Evolutionary conservation across 306 rosid species (phyloP), one percentile per base, ranked within the genome.

Genomic region (Rosa rugosa): DNA sequence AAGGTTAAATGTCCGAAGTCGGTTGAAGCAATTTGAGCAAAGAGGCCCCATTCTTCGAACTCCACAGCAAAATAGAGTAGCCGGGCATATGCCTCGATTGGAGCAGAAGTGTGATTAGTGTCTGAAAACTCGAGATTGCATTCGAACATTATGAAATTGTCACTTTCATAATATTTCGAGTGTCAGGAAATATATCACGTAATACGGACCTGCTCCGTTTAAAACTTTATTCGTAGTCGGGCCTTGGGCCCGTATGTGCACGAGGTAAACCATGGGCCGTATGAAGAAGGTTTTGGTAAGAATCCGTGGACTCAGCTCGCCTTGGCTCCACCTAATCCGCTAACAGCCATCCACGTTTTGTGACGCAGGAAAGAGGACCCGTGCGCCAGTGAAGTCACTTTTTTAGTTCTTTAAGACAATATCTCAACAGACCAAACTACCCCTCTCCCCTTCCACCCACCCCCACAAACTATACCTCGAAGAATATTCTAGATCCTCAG

Each of bases 311-410:
- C 62, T 64, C 14, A 2, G 62, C 72, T 63, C 47, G 2, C 47
- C 71, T 20, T 0, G 79, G 72, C 72, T 76, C 79, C 79, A 64
- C 63, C 79, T 20, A 76, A 76, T 76, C 79, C 72, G 63, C 47
- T 46, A 11, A 31, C 12, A 11, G 18, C 71, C 79, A 63, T 40
- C 62, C 23, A 31, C 79, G 56, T 17, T n/a, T 60, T 40, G 79
- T 60, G 71, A 45, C 42, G 16, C 79, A 18, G 59, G 60, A 63
- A 62, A 47, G 14, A 18, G 13, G 20, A 46, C 22, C 71, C 70
- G 79, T 11, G 72, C 59, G 14, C 72, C 72, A 2, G 8, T 11
- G n/a, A 10, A 2, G 11, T 75, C 12, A 17, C 71, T 25, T 38
- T 45, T 46, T 12, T 27, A 62, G 9, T 4, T 4, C 20, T 38